Base-by-base conservation (phyloP, 1,139 yeast genomes). In the Suhomyces guaymorum region DNA sequence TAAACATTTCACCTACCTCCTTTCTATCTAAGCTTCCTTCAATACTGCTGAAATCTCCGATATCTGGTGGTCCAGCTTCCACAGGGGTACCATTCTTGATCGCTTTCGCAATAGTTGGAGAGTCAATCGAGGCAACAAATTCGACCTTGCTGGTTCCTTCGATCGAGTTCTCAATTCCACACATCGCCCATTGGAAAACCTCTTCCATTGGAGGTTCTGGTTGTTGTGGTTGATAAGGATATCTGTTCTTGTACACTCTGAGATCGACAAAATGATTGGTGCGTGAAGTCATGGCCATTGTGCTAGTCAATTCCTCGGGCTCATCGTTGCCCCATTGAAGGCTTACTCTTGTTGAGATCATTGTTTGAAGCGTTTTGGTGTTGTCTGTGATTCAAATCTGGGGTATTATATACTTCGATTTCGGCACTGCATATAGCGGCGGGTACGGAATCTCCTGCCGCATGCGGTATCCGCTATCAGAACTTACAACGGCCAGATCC, bases 1-100 rank as follows among this genome's bases (percentile, higher is more conserved):
- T 75, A 14, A 49, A 45, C 84, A 80, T 78, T 3, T 46, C 43
- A 0, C 86, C 86, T 0, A 69, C 63, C 48, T 80, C 86, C 32
- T 61, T 61, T 27, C 82, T 60, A 38, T 67, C 73, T 11, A 66
- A 64, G 7, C 73, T 68, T 15, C 59, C 62, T 8, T 53, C 62
- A 26, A 72, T 51, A 2, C 52, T 48, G 29, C 64, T 59, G 42
- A 75, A 75, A 7, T 61, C 55, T 2, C 83, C 82, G 12, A 63
- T 49, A 42, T 78, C 82, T 0, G 72, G 63, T 23, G 59, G 61
- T 6, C 58, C 52, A 7, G 36, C 47, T 7, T 45, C 51, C 9
- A 60, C 28, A 1, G 63, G 63, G 16, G 41, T 39, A 1, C 54
- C 55, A 10, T 44, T 32, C 11, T 43, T 35, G 20, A 62, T 44